Evolutionary conservation across 1,139 yeast species (phyloP).

Genomic region (Debaryomyces udenii): DNA sequence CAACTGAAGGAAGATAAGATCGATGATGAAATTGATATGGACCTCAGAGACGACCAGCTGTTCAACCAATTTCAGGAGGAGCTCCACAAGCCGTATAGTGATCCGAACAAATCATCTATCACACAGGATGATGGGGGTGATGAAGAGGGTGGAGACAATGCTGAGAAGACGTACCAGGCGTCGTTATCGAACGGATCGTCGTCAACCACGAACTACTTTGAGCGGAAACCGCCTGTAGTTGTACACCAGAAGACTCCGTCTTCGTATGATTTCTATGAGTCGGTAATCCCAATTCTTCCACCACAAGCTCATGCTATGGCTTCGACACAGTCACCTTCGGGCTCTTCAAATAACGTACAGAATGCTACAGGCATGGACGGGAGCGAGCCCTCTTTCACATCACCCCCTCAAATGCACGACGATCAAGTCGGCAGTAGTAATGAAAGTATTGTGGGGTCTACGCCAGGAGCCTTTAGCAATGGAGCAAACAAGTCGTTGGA

Average conservation of each 20-base stretch:
- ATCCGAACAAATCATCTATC: slow-evolving; percentile 6
- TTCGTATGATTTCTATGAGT: slow-evolving; percentile 47
- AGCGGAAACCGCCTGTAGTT: slow-evolving; percentile 7
- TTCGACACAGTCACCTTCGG: slow-evolving; percentile 1
- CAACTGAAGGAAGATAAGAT: slow-evolving; percentile 37
- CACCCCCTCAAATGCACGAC: slow-evolving; percentile 9
- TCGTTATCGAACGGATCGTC: slow-evolving; percentile 15
- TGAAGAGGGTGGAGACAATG: slow-evolving; percentile 7
- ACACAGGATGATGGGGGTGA: slow-evolving; percentile 10
- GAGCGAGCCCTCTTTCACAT: slow-evolving; percentile 1
- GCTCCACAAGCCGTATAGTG: slow-evolving; percentile 30
- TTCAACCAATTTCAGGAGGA: slow-evolving; percentile 43
- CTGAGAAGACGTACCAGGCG: slow-evolving; percentile 12
- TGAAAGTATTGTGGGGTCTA: slow-evolving; percentile 8
- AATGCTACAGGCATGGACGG: neutral
- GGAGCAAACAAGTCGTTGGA: slow-evolving; percentile 29
- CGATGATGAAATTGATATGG: slow-evolving; percentile 39
- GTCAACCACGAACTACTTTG: slow-evolving; percentile 11
- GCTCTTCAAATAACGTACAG: slow-evolving; percentile 1
- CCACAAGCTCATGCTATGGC: slow-evolving; percentile 5
- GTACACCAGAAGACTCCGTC: slow-evolving; percentile 26
- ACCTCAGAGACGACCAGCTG: slow-evolving; percentile 41
- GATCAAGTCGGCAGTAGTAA: slow-evolving; percentile 11
- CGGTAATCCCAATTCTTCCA: slow-evolving; percentile 45
- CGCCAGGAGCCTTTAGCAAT: slow-evolving; percentile 1